phyloP scores from a whole-genome alignment of 2,329 filamentous ascomycete species.

The Aureobasidium sp. region DNA sequence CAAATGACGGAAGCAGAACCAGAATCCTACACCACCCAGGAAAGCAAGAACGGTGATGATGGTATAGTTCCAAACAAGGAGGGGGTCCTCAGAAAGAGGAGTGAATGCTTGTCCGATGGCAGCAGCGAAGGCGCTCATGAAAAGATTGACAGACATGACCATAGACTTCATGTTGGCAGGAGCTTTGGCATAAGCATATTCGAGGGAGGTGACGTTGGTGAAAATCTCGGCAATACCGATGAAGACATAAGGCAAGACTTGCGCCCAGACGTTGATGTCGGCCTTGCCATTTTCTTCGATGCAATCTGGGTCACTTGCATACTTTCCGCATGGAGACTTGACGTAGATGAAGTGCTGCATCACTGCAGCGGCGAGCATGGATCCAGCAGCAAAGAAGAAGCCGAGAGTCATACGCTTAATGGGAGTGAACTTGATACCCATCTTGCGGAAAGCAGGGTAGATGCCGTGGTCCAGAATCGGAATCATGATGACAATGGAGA shows the following conservation, averaged over 20 bases:
- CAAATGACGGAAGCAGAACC: constrained; percentile 55
- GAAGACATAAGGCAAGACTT: constrained; percentile 35
- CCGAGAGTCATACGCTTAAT: constrained; percentile 42
- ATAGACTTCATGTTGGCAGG: constrained; percentile 39
- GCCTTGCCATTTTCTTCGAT: constrained; percentile 8
- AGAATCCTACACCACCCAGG: constrained; percentile 56
- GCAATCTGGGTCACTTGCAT: background rate
- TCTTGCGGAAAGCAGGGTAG: constrained; percentile 33
- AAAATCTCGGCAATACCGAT: constrained; percentile 35
- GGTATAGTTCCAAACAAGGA: constrained; percentile 61
- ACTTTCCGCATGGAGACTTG: constrained; percentile 39
- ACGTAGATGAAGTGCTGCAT: constrained; percentile 40
- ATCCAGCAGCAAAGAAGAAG: constrained; percentile 40
- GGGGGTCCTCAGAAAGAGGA: constrained; percentile 52
- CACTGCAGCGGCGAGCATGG: constrained; percentile 30
- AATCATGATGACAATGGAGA: constrained; percentile 37
- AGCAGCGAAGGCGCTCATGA: constrained; percentile 50
- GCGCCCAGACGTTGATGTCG: constrained; percentile 35
- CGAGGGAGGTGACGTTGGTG: constrained; percentile 36
- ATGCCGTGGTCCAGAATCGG: constrained; percentile 36
- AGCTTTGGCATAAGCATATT: constrained; percentile 38
- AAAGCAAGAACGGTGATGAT: constrained; percentile 54
- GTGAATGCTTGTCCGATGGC: constrained; percentile 54
- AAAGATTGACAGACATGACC: constrained; percentile 47
- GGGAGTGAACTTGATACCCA: constrained; percentile 33